Evolutionary conservation across 306 rosid genomes (phyloP).

Genomic region (Casuarina cunninghamiana): DNA sequence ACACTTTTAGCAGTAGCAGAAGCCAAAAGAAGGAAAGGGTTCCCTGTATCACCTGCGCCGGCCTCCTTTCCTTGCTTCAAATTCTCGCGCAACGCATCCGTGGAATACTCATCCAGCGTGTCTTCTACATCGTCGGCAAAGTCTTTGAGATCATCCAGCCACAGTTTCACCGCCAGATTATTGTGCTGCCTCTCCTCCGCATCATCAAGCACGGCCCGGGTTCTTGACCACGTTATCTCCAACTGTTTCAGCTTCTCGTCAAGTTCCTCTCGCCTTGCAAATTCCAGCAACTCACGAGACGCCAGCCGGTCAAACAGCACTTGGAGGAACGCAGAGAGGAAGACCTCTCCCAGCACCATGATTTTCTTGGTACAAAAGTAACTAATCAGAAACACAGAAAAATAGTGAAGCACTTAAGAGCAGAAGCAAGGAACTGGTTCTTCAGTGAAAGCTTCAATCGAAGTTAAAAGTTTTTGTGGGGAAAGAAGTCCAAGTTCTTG

Average conservation of each 20-base stretch:
- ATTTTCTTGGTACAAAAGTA: too few relatives aligned
- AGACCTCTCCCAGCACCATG: too few relatives aligned
- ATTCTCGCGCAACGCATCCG: background rate
- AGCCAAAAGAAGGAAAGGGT: background rate
- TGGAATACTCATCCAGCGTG: slow-evolving; percentile 23
- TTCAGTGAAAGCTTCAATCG: too few relatives aligned
- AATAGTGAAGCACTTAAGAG: too few relatives aligned
- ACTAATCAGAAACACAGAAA: too few relatives aligned
- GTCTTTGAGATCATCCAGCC: slow-evolving; percentile 26
- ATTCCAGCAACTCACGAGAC: background rate
- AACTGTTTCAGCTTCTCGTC: background rate
- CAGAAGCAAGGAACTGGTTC: too few relatives aligned
- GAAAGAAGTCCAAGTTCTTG: too few relatives aligned
- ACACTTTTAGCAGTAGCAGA: background rate
- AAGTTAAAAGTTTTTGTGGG: too few relatives aligned
- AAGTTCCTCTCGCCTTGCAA: background rate
- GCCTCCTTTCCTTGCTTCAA: background rate
- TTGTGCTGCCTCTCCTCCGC: slow-evolving; percentile 7
- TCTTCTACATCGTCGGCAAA: slow-evolving; percentile 24
- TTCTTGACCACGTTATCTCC: background rate
- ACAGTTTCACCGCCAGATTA: background rate
- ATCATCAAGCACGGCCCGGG: background rate
- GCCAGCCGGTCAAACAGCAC: background rate
- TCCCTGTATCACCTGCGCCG: background rate
- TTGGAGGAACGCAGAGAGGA: too few relatives aligned